Evolutionary conservation across 2,329 filamentous ascomycete species (phyloP), one percentile per base, ranked within the genome.

Genomic region (Trichophyton rubrum): DNA sequence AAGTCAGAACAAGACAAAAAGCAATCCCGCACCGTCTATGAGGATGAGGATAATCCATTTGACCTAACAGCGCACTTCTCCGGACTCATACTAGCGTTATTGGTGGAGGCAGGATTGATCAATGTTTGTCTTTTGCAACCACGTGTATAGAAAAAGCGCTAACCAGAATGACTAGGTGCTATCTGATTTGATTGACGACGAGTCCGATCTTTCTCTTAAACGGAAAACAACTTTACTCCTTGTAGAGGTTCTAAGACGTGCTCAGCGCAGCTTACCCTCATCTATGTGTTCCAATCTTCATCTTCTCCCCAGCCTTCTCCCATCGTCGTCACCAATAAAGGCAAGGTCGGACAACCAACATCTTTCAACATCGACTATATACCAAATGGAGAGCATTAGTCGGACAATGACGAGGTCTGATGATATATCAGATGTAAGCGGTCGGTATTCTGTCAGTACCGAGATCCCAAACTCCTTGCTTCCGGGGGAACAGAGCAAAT

Each of bases 381-480:
- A 97, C 69, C 93, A 97, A 71, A 95, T 99, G 59, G 96, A 96
- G 75, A 96, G 92, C 70, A 90, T 99, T 66, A 99, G 92, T 72
- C 85, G 90, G 64, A 97, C 91, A 0, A 77, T 99, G 13, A 95
- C 95, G 70, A 83, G 90, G 61, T 95, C 89, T 56, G 82, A 84
- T 4, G 75, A 77, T n/a, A 68, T 74, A 41, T 67, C 72, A 33
- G 69, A 57, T 24, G 61, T 47, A 9, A 47, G 30, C 27, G 57
- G 57, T 15, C 22, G 57, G 35, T 75, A 77, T 56, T 72, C 70
- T 41, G 71, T 74, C 63, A 72, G 74, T 53, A 74, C 75, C 35
- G 78, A 80, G 60, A 74, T 78, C 51, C 76, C 75, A 11, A 75
- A 73, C 2, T 68, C 72, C 65, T 58, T 75, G 56, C 62, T 75